Conservation (phyloP, 495 filamentous ascomycete genomes). For the Aspergillus conjunctus region DNA sequence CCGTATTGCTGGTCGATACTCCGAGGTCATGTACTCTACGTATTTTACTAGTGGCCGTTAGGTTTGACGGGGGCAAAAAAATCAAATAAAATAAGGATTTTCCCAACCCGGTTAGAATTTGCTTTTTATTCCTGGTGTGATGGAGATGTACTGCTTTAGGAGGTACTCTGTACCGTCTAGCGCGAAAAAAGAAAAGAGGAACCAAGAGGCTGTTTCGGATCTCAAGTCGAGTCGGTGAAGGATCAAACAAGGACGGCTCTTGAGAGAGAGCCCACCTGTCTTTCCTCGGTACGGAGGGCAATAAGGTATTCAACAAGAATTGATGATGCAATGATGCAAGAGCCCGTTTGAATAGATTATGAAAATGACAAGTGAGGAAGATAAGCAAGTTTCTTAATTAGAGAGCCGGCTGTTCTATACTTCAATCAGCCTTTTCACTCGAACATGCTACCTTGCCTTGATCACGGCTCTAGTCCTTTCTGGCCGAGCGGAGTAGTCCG, state of each 20-base stretch:
- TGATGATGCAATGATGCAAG: no score
- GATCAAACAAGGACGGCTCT: not conserved
- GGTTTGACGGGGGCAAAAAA: not conserved
- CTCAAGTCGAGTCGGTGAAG: slow-evolving; percentile 3
- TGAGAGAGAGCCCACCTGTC: no score
- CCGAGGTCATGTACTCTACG: not conserved
- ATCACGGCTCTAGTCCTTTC: no score
- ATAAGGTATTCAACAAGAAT: no score
- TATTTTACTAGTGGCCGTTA: not conserved
- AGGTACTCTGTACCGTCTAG: not conserved
- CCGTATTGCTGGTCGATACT: not conserved
- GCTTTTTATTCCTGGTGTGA: not conserved
- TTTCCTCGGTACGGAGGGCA: not conserved
- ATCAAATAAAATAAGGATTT: not conserved
- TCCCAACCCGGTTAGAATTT: slow-evolving; percentile 1
- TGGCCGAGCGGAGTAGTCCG: not conserved
- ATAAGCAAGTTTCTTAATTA: no score
- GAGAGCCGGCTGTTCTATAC: no score
- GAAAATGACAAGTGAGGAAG: no score
- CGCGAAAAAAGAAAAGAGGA: not conserved
- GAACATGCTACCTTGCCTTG: no score
- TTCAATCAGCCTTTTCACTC: no score
- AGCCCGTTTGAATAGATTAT: no score
- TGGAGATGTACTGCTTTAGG: not conserved
- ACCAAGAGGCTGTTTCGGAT: not conserved